Evolutionary conservation across 371 early-diverging fungal species (phyloP).

Genomic region (Choanephora cucurbitarum): DNA sequence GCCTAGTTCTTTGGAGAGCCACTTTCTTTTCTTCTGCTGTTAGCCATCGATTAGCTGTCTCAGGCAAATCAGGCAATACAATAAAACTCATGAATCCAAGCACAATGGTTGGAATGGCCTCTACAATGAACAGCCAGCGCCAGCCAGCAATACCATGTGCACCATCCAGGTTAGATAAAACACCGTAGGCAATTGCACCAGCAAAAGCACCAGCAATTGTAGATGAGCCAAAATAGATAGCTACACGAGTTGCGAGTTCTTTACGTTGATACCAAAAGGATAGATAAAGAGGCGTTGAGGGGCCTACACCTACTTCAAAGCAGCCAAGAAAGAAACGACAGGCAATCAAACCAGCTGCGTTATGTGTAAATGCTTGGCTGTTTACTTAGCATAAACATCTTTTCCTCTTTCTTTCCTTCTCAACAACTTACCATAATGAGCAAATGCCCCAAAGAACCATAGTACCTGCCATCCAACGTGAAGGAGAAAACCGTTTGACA

Average conservation of each 20-base stretch:
- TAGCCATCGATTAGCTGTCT: constrained; percentile 35
- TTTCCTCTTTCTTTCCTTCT: too few species aligned
- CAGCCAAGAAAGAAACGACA: constrained; percentile 65
- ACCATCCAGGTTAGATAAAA: constrained; percentile 29
- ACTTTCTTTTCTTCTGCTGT: constrained; percentile 40
- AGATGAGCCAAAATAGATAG: constrained; percentile 43
- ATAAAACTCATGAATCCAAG: constrained; percentile 46
- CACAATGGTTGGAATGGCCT: constrained; percentile 57
- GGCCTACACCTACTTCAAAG: constrained; percentile 47
- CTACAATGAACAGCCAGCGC: constrained; percentile 63
- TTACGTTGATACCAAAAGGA: constrained; percentile 50
- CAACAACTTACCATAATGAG: constrained; percentile 39
- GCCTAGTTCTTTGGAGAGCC: constrained; percentile 31
- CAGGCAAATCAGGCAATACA: constrained; percentile 42
- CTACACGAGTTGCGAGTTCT: constrained; percentile 42
- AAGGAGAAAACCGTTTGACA: constrained; percentile 37
- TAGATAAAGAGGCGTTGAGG: constrained; percentile 36
- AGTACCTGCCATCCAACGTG: constrained; percentile 40
- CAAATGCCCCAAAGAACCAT: constrained; percentile 48
- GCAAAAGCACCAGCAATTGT: constrained; percentile 54
- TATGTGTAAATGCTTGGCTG: constrained; percentile 54
- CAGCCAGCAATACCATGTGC: constrained; percentile 41
- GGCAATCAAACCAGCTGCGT: constrained; percentile 51
- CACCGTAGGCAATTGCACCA: constrained; percentile 48
- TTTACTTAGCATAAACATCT: too few species aligned